Evolutionary conservation across 2,329 filamentous ascomycete species (phyloP), one percentile per base, ranked within the genome.

Genomic region (Ascochyta lentis): DNA sequence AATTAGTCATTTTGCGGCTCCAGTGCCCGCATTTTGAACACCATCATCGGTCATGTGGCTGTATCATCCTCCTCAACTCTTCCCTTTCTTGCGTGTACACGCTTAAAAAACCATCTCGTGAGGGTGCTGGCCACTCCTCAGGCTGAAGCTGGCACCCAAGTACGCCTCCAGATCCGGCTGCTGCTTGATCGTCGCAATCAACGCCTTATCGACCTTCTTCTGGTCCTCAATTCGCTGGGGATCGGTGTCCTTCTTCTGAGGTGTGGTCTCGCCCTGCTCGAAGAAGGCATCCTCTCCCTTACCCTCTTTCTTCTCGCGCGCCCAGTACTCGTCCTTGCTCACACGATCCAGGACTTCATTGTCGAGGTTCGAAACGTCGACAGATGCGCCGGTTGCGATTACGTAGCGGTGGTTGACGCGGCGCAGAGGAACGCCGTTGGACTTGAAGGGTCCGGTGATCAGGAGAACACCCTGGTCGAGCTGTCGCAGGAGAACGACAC

Each of bases 391-490:
- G 74, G 91, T 96, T 74, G 91, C 91, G 79, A 95, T 96, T 78
- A 96, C 91, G 81, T 95, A 95, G 82, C 91, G 89, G 79, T 91
- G 85, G 84, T 96, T 96, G 79, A 96, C 91, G 79, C 85, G 88
- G 82, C 95, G 90, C 76, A 99, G 88, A 68, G 95, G 95, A 61
- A 99, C 95, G 80, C 95, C 95, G 85, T 99, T 99, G 84, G 98
- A 89, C 88, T 98, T 98, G 91, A 98, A 99, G 79, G 95, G 95
- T 71, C 95, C 95, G 77, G 95, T 99, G 75, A 99, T 92, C 79
- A 99, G 91, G 79, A 99, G 92, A 67, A 96, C 91, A 82, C 95
- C 95, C 84, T 97, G 91, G 75, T 90, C 86, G 77, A 98, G 92
- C 80, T 89, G 87, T 87, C 97, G 97, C 79, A 99, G 90, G 81